Evolutionary conservation across 2,329 filamentous ascomycete genomes (phyloP).

Genomic region (Thielaviopsis populi): DNA sequence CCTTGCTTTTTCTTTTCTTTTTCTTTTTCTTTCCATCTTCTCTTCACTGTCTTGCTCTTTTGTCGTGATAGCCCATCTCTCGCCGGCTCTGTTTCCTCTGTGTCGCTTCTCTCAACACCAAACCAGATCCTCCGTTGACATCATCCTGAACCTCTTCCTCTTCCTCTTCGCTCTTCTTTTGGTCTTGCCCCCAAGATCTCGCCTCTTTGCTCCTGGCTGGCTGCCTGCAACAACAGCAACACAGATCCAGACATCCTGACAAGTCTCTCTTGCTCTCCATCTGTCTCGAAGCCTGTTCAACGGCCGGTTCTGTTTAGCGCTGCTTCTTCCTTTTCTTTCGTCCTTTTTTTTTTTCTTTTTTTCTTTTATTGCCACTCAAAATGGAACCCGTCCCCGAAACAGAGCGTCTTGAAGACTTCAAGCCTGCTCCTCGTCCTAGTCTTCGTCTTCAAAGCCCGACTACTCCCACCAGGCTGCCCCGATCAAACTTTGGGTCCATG

Average conservation of each 20-base stretch:
- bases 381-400: constrained; percentile 58
- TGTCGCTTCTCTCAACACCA: background rate
- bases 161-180: background rate
- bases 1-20: background rate
- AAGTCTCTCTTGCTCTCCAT: background rate
- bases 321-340: background rate
- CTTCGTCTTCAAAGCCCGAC: constrained; percentile 32
- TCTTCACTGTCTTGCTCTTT: background rate
- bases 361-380: constrained; percentile 17
- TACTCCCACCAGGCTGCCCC: constrained; percentile 19
- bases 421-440: constrained; percentile 39
- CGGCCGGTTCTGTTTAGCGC: background rate
- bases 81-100: background rate
- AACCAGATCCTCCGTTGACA: background rate
- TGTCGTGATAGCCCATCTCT: background rate
- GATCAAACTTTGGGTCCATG: constrained; percentile 11
- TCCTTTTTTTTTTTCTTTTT: background rate
- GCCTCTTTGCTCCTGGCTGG: background rate
- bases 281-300: background rate
- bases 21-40: background rate
- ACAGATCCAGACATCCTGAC: background rate
- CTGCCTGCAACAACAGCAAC: background rate
- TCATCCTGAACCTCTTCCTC: background rate
- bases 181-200: background rate
- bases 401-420: constrained; percentile 52